Conservation (phyloP, 2,329 filamentous ascomycete genomes). For the Celoporthe dispersa region DNA sequence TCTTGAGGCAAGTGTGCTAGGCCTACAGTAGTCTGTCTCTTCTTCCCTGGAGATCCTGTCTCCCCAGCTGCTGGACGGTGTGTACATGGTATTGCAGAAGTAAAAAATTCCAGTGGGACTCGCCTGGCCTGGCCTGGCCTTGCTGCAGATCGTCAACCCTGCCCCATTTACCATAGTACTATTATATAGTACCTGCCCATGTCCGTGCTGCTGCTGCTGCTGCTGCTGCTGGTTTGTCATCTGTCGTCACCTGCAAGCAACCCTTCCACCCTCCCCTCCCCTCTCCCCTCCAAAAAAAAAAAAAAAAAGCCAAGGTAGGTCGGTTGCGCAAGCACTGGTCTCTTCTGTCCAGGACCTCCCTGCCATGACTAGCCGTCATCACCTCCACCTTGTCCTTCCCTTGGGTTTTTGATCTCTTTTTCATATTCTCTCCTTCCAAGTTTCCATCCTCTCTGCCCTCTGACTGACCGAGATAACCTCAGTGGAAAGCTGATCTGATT, state of each 20-base stretch:
- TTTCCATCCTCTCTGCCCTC: background rate
- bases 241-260: constrained; percentile 3
- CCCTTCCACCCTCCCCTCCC: background rate
- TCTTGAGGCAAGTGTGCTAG: background rate
- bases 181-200: background rate
- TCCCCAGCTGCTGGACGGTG: background rate
- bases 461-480: background rate
- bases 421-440: background rate
- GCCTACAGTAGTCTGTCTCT: background rate
- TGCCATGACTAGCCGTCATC: constrained; percentile 3
- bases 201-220: background rate
- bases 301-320: background rate
- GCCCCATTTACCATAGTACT: background rate
- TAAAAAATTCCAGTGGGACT: background rate
- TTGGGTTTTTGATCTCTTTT: background rate
- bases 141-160: background rate
- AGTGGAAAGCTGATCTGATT: background rate
- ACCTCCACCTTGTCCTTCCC: background rate
- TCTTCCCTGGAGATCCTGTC: background rate
- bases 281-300: too few relatives aligned
- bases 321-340: background rate
- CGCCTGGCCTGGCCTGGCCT: too few relatives aligned
- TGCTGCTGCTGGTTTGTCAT: background rate
- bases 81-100: background rate
- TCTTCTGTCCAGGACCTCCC: background rate